Percentiles rank a stretch among this genome's conserved stretches.
Evolutionary conservation across 163 green algal genomes (phyloP).

Genomic region (Chloromonas sp.): DNA sequence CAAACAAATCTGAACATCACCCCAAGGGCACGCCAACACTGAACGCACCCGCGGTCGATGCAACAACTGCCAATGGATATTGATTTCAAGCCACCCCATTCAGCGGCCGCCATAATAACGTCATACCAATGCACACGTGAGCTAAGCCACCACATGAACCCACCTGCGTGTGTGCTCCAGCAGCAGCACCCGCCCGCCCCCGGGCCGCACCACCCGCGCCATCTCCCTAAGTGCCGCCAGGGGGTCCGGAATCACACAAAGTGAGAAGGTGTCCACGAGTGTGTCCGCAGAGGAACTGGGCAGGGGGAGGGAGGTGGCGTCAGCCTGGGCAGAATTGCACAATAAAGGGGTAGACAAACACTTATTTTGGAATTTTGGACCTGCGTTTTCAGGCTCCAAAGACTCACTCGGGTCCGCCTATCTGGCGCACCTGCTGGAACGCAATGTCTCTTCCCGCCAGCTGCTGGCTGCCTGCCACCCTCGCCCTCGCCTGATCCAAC

Average conservation of each 20-base stretch:
- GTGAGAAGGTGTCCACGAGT: slow-evolving; percentile 77
- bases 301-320: slow-evolving; percentile 62
- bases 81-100: too few species aligned
- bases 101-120: too few species aligned
- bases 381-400: too few species aligned
- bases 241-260: slow-evolving; percentile 74
- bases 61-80: too few species aligned
- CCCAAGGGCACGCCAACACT: too few species aligned
- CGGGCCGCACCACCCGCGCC: slow-evolving; percentile 53
- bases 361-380: not conserved
- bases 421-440: slow-evolving; percentile 13
- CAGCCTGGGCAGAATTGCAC: slow-evolving; percentile 34
- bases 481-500: slow-evolving; percentile 52
- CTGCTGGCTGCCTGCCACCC: not conserved
- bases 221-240: slow-evolving; percentile 51
- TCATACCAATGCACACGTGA: too few species aligned
- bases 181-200: slow-evolving; percentile 56
- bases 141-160: too few species aligned
- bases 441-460: slow-evolving; percentile 5
- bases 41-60: too few species aligned
- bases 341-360: not conserved
- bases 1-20: too few species aligned
- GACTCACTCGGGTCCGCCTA: too few species aligned
- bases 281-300: slow-evolving; percentile 55
- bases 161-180: slow-evolving; percentile 62